A percentile compares a stretch with the other conserved stretches of the same genome.
These are phyloP conservation scores for Rutstroemia sydowiana DNA, from an alignment of 2,329 filamentous ascomycete genomes.

Conservation along the genomic window DNA sequence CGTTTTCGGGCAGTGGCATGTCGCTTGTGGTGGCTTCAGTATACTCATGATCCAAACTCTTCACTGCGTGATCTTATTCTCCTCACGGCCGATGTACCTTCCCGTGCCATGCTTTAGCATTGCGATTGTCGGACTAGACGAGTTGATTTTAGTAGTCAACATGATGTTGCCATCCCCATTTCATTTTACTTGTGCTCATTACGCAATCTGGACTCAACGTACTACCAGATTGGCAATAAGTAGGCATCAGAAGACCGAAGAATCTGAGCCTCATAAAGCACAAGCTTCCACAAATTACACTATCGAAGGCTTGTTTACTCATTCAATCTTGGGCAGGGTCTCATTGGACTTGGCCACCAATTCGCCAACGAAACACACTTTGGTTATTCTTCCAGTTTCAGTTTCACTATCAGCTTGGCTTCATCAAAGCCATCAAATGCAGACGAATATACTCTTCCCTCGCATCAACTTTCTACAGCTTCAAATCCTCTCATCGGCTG, in stretches of 20 bases:
- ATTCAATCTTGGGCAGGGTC: not conserved
- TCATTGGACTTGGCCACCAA: not conserved
- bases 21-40: not conserved
- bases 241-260: conserved; percentile 2
- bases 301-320: not conserved
- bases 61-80: conserved; percentile 2
- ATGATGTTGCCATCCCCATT: not conserved
- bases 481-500: not conserved
- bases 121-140: not conserved
- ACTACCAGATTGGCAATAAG: not conserved
- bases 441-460: not conserved
- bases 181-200: not conserved
- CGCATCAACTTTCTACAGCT: not conserved
- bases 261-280: conserved; percentile 4
- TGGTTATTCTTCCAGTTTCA: conserved; percentile 2
- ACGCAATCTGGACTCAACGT: conserved; percentile 1
- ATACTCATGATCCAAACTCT: not conserved
- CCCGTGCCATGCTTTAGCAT: not conserved
- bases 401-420: not conserved
- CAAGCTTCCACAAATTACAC: not conserved
- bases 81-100: conserved; percentile 1
- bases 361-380: too few species aligned
- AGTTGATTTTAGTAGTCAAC: not conserved
- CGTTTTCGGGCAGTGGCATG: not conserved
- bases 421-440: not conserved